Evolutionary conservation across 2,329 filamentous ascomycete genomes (phyloP), one percentile per base, ranked within the genome.

Genomic region (Dactylellina leptospora): DNA sequence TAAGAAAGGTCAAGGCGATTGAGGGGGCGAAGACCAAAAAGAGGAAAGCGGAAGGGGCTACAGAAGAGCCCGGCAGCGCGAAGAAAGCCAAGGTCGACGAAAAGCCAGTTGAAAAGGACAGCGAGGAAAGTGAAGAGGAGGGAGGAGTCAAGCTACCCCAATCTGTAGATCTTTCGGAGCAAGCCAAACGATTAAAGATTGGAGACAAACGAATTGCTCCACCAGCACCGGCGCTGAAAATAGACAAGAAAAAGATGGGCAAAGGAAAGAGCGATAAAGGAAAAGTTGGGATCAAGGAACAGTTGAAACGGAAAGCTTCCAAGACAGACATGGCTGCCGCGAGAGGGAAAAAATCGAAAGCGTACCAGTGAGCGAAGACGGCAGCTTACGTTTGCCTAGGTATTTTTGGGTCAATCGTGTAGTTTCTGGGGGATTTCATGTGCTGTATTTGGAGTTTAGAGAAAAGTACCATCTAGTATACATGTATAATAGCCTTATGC

Each of bases 111-210:
- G 73, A 48, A 4, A 47, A 59, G 4, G 60, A 54, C 2, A 40
- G 54, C 5, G 59, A 50, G 3, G 56, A 70, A 18, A n/a, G n/a
- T n/a, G n/a, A n/a, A n/a, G 60, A 72, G 25, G 66, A 63, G 10
- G 61, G 61, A 27, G 61, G 61, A 9, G 61, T 73, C 22, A 66
- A 60, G 54, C 40, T 66, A 13, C 59, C 53, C 5, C 13, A 63
- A 6, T 20, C 69, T 5, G 54, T 61, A 6, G 61, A 73, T 20
- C 40, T 64, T 13, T 74, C 72, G 40, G 70, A 75, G 56, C 62
- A 73, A 44, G 74, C 72, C 1, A 74, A 75, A 47, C 74, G 73
- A 18, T n/a, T 75, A 30, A 76, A 75, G 61, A 62, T 71, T 36
- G 66, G 66, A 13, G 66, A 71, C 25, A 71, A 71, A 36, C 48